A percentile compares a stretch with the other conserved stretches of the same genome.
These are phyloP conservation scores for Spathaspora passalidarum DNA, from an alignment of 805 yeast species.

Conservation along the genomic window DNA sequence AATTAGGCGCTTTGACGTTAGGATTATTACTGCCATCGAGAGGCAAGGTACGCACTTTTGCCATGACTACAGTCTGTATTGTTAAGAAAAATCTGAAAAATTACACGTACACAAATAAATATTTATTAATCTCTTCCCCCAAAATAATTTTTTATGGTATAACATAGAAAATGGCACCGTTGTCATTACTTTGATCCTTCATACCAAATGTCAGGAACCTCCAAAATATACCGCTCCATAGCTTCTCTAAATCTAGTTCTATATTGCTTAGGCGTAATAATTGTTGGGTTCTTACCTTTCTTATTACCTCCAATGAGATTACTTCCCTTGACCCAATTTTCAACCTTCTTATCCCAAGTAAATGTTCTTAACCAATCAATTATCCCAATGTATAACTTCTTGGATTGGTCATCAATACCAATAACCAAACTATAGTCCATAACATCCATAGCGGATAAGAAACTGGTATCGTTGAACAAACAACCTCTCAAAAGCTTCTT, in stretches of 20 bases:
- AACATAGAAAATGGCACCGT: too few species aligned
- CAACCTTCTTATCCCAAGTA: constrained; percentile 98
- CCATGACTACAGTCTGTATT: too few species aligned
- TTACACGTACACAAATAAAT: too few species aligned
- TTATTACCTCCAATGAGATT: constrained; percentile 73
- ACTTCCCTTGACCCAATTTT: constrained; percentile 97
- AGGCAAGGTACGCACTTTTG: too few species aligned
- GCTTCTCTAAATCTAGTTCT: constrained; percentile 94
- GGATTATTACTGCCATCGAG: too few species aligned
- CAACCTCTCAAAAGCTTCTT: constrained; percentile 84
- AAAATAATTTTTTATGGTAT: too few species aligned
- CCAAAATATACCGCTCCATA: constrained; percentile 90
- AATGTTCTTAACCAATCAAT: constrained; percentile 92
- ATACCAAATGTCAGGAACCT: constrained; percentile 82
- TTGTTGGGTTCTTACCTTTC: constrained; percentile 91
- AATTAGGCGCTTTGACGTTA: too few species aligned
- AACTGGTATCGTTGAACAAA: constrained; percentile 91
- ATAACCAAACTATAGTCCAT: constrained; percentile 97
- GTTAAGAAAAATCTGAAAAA: too few species aligned
- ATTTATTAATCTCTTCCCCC: too few species aligned
- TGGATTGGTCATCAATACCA: constrained; percentile 72
- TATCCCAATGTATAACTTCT: constrained; percentile 82
- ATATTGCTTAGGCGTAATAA: constrained; percentile 94
- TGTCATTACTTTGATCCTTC: constrained; percentile 27
- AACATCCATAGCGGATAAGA: constrained; percentile 93